Percentiles rank a stretch among this genome's conserved stretches.
Evolutionary conservation across 805 yeast genomes (phyloP).

Genomic region (Pichia kluyveri): DNA sequence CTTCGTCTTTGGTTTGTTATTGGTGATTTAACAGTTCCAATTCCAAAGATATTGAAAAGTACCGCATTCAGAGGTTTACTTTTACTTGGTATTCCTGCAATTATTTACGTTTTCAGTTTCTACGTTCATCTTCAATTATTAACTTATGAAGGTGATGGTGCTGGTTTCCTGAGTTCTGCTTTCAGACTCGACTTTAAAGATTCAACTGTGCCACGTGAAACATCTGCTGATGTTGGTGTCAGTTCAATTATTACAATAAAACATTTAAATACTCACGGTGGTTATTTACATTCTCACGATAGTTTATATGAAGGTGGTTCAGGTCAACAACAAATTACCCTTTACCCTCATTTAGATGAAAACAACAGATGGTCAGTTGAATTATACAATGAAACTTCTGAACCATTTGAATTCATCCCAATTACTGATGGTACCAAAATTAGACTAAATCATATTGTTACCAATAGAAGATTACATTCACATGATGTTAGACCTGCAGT

Average conservation of each 20-base stretch:
- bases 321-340: conserved; percentile 73
- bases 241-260: conserved; percentile 60
- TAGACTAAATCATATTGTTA: conserved; percentile 50
- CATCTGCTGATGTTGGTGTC: conserved; percentile 62
- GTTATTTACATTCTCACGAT: conserved; percentile 76
- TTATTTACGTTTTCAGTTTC: conserved; percentile 50
- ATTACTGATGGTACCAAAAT: conserved; percentile 62
- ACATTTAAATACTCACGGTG: conserved; percentile 66
- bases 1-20: conserved; percentile 61
- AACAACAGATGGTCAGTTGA: conserved; percentile 71
- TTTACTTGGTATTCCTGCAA: conserved; percentile 50
- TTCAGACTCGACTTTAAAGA: conserved; percentile 58
- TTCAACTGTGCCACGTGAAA: conserved; percentile 48
- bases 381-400: conserved; percentile 50
- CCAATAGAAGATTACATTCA: conserved; percentile 66
- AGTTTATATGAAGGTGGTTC: conserved; percentile 70
- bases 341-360: conserved; percentile 68
- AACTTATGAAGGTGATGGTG: conserved; percentile 57
- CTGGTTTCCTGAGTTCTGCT: conserved; percentile 63
- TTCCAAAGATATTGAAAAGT: conserved; percentile 36
- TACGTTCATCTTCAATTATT: conserved; percentile 54
- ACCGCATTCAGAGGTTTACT: conserved; percentile 41
- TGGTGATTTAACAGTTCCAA: conserved; percentile 56
- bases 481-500: conserved; percentile 80
- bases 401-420: conserved; percentile 51